Evolutionary conservation across 495 filamentous ascomycete genomes (phyloP), one percentile per base, ranked within the genome.

Genomic region (Aspergillus mulundensis): DNA sequence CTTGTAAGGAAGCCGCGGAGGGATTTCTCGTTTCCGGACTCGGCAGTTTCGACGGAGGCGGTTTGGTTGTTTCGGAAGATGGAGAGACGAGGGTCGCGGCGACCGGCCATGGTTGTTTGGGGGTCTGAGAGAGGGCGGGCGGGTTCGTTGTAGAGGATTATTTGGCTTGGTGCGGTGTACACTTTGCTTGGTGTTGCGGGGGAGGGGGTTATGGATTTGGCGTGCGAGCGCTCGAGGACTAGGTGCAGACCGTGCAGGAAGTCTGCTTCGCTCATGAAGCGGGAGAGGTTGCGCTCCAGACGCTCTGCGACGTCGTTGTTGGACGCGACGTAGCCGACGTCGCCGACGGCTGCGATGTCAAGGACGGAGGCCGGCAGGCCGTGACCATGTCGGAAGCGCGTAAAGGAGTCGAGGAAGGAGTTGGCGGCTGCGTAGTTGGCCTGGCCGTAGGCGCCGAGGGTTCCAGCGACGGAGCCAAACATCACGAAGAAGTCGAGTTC

Each of bases 401-500:
- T 56, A 45, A 69, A 68, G 0, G 57, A 49, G 38, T 70, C 64
- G 28, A 65, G 55, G 32, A 70, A 71, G 7, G 61, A 53, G 44
- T 66, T 69, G 1, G 62, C 61, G 1, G 65, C 61, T 12, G 62
- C 57, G 32, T 71, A 71, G 25, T 63, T 66, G 7, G 63, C 59
- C 47, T 70, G 67, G 5, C 60, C 57, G 0, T 18, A 32, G 21
- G 60, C 44, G 1, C 65, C 69, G 18, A 61, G 24, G 7, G 63
- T 54, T 5, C 63, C 69, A 7, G 55, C 55, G 10, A 68, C 40
- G 10, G 66, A 70, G 15, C 69, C 68, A 16, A 76, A 66, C 24
- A 77, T 57, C 25, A 68, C 56, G 64, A 77, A 78, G 67, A 79
- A 79, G 59, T 75, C 71, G 11, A 78, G 59, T 0, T 53, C 46